Percentiles rank a stretch among this genome's conserved stretches.
These are phyloP conservation scores for Gnetum montanum DNA, from an alignment of 75 land plant species.

Conservation along the genomic window DNA sequence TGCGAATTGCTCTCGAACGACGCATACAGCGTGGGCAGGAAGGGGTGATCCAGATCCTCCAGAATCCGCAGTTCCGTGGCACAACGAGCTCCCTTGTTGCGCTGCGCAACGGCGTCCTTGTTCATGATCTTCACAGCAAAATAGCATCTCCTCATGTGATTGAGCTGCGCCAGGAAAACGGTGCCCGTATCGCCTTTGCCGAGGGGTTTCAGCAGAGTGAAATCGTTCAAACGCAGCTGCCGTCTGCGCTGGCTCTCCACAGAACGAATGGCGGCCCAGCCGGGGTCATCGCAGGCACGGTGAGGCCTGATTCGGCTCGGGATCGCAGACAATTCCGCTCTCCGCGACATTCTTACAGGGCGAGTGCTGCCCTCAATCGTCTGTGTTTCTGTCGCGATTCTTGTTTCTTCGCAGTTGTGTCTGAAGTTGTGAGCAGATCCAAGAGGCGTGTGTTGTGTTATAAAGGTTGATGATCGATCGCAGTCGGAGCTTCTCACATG, in stretches of 20 bases:
- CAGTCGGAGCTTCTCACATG: too few species aligned
- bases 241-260: not conserved
- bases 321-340: too few species aligned
- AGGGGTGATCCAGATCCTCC: slow-evolving; percentile 58
- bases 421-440: too few species aligned
- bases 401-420: too few species aligned
- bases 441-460: too few species aligned
- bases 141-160: slow-evolving; percentile 9
- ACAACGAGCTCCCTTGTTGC: slow-evolving; percentile 49
- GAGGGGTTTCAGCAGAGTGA: slow-evolving; percentile 44
- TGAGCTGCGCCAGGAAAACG: slow-evolving; percentile 64
- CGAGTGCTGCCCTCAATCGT: too few species aligned
- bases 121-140: slow-evolving; percentile 82
- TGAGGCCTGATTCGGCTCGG: not conserved
- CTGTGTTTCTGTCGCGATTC: too few species aligned
- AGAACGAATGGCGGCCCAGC: slow-evolving; percentile 8
- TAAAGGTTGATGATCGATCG: too few species aligned
- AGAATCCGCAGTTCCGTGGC: slow-evolving; percentile 57
- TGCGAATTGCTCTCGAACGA: slow-evolving; percentile 29
- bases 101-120: slow-evolving; percentile 36
- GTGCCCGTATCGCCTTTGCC: slow-evolving; percentile 77
- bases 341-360: too few species aligned
- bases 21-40: slow-evolving; percentile 57
- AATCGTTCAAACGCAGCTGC: slow-evolving; percentile 29
- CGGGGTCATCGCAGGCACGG: not conserved